A percentile compares a stretch with the other conserved stretches of the same genome.
These are phyloP conservation scores for Emmonsiellopsis sp. DNA, from an alignment of 2,329 filamentous ascomycete genomes.

Conservation along the genomic window DNA sequence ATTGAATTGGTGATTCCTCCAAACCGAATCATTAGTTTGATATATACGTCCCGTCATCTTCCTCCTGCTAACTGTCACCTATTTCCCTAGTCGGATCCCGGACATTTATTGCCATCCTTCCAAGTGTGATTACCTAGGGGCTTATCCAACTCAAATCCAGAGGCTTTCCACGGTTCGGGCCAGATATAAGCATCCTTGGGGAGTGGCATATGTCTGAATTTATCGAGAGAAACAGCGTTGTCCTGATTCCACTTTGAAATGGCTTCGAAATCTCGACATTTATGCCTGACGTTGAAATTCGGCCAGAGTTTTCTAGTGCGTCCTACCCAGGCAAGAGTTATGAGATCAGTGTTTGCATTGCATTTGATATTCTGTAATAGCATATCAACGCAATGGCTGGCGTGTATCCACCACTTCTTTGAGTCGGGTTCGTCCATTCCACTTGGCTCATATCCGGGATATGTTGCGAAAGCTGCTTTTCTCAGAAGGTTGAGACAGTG, in stretches of 20 bases:
- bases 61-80: background rate
- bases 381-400: conserved; percentile 29
- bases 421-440: background rate
- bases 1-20: no score
- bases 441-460: conserved; percentile 12
- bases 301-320: conserved; percentile 21
- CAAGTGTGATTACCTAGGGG: conserved; percentile 1
- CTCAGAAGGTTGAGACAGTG: conserved; percentile 31
- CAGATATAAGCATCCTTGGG: conserved; percentile 4
- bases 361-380: conserved; percentile 26
- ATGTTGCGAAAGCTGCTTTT: conserved; percentile 12
- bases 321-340: conserved; percentile 25
- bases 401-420: conserved; percentile 16
- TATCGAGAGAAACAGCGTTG: conserved; percentile 6
- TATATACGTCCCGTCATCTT: no score
- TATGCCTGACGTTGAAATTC: conserved; percentile 23
- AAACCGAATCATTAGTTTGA: no score
- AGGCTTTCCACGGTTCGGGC: background rate
- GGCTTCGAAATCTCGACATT: conserved; percentile 21
- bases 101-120: background rate
- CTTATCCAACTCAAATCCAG: background rate
- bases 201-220: conserved; percentile 4
- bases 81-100: background rate
- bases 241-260: conserved; percentile 11
- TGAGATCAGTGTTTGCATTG: conserved; percentile 21